Evolutionary conservation across 2,329 filamentous ascomycete species (phyloP).

Genomic region (Arthrobotrys sphaeroides): DNA sequence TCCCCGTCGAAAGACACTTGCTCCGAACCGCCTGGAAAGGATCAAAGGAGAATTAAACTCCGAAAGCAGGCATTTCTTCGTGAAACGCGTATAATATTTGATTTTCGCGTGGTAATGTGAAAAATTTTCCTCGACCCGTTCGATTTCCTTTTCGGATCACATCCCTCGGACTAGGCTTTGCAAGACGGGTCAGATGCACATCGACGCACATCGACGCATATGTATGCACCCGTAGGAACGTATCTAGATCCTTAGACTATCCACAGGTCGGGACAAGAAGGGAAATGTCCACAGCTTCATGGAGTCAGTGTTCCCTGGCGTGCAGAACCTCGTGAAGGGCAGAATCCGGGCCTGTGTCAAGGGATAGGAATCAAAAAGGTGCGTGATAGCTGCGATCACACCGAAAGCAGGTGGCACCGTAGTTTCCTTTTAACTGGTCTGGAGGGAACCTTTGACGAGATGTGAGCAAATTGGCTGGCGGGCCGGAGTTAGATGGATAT

Average conservation of each 20-base stretch:
- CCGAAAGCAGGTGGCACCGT: conserved; percentile 42
- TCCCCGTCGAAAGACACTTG: not conserved
- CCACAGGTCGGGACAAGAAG: not conserved
- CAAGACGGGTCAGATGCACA: not conserved
- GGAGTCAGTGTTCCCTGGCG: conserved; percentile 23
- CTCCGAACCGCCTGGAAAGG: conserved; percentile 24
- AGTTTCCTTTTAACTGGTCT: conserved; percentile 31
- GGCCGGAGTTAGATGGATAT: conserved; percentile 33
- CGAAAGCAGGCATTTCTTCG: conserved; percentile 21
- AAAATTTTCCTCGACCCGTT: conserved; percentile 11
- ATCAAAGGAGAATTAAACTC: conserved; percentile 16
- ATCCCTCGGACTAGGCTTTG: conserved; percentile 3
- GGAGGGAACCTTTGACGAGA: no score
- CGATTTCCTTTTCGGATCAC: not conserved
- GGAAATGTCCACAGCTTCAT: conserved; percentile 26
- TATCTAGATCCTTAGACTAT: conserved; percentile 34
- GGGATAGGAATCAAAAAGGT: conserved; percentile 27
- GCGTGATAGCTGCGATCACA: conserved; percentile 36
- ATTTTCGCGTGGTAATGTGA: conserved; percentile 50
- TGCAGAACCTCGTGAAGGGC: conserved; percentile 31
- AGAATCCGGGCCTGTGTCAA: conserved; percentile 20
- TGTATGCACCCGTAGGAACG: conserved; percentile 15
- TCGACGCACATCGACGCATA: conserved; percentile 11
- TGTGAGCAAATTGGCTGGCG: conserved; percentile 37
- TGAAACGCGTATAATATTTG: conserved; percentile 44